Conservation (phyloP, 2,329 filamentous ascomycete species). For the Pseudocercospora fuligena region DNA sequence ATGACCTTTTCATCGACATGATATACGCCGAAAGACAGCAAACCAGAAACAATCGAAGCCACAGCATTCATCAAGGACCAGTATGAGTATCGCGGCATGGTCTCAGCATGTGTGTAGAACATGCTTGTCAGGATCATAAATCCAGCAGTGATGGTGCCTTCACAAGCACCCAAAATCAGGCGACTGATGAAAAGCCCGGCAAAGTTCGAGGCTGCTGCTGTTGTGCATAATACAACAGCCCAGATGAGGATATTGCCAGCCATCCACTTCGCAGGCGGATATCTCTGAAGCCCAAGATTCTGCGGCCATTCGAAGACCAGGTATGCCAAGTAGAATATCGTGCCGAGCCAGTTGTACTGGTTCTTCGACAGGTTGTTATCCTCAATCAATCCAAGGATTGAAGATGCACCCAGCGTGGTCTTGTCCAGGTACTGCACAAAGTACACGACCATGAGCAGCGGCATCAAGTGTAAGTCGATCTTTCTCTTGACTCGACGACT, state of each 20-base stretch:
- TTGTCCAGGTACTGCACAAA: constrained; percentile 56
- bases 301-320: constrained; percentile 70
- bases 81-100: constrained; percentile 46
- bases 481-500: constrained; percentile 16
- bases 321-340: constrained; percentile 67
- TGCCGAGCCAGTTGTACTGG: constrained; percentile 66
- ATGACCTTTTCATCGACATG: constrained; percentile 64
- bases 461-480: constrained; percentile 23
- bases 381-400: constrained; percentile 58
- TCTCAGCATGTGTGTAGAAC: constrained; percentile 54
- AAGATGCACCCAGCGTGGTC: constrained; percentile 43
- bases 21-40: constrained; percentile 50
- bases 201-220: constrained; percentile 54
- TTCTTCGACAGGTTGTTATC: constrained; percentile 58
- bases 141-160: constrained; percentile 44
- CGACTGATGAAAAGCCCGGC: constrained; percentile 67
- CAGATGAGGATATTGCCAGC: constrained; percentile 71
- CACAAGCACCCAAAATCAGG: constrained; percentile 58
- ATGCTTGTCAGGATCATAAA: constrained; percentile 58
- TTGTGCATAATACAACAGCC: constrained; percentile 77
- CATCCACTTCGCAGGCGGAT: constrained; percentile 66
- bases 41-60: constrained; percentile 19
- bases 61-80: constrained; percentile 24
- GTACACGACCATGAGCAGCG: constrained; percentile 38
- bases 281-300: constrained; percentile 57